Conservation (phyloP, 805 yeast species). For the Gaillardinia entomophila region DNA sequence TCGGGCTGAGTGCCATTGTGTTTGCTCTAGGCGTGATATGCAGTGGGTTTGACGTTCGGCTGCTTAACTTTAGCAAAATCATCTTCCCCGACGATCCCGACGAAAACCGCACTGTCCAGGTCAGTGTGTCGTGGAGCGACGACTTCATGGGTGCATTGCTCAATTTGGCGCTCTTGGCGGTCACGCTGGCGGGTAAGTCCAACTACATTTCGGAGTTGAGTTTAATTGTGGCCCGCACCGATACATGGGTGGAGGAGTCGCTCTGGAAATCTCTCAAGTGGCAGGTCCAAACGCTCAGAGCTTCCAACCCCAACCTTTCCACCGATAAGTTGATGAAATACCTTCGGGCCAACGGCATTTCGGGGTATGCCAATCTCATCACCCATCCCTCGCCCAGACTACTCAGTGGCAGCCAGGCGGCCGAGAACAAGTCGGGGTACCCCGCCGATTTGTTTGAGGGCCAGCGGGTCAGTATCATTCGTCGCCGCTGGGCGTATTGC, state of each 20-base stretch:
- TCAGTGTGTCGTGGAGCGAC: conserved; percentile 42
- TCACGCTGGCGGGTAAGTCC: conserved; percentile 62
- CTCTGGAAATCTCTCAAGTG: background rate
- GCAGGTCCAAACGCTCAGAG: background rate
- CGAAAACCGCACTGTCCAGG: conserved; percentile 14
- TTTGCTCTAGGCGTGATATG: conserved; percentile 55
- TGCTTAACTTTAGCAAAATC: conserved; percentile 31
- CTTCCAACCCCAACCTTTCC: background rate
- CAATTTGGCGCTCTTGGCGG: conserved; percentile 56
- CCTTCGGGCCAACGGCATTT: conserved; percentile 2
- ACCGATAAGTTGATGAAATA: conserved; percentile 3
- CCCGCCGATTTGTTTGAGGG: too few species aligned
- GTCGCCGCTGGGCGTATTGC: too few species aligned
- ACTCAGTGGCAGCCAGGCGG: too few species aligned
- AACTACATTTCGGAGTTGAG: conserved; percentile 60
- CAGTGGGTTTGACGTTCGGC: conserved; percentile 38
- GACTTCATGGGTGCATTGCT: conserved; percentile 62
- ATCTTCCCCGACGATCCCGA: conserved; percentile 16
- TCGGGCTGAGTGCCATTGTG: conserved; percentile 45
- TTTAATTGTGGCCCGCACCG: conserved; percentile 17
- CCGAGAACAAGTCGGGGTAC: too few species aligned
- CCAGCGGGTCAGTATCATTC: too few species aligned
- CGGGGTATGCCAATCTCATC: conserved; percentile 27
- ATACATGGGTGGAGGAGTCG: background rate
- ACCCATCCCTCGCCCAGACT: conserved; percentile 19